phyloP scores from a whole-genome alignment of 495 filamentous ascomycete species.

The Hypoxylon perforatum region DNA sequence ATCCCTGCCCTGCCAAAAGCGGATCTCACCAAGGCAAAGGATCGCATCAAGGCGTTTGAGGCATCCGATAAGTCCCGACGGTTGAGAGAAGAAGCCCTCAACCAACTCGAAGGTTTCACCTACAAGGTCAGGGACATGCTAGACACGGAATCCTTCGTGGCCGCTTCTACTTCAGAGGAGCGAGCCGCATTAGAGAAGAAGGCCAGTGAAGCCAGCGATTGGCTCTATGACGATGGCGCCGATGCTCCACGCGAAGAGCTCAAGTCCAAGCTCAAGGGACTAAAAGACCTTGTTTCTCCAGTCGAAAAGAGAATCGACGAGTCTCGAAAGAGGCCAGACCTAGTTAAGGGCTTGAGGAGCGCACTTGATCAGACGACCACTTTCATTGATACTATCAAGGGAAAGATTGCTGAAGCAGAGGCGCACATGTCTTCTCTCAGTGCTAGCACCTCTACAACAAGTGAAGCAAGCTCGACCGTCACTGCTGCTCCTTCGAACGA shows the following conservation, averaged over 20 bases:
- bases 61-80: conserved; percentile 80
- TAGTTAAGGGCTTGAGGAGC: conserved; percentile 70
- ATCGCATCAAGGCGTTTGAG: conserved; percentile 82
- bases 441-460: conserved; percentile 51
- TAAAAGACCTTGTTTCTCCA: conserved; percentile 76
- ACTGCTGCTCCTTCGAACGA: conserved; percentile 53
- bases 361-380: conserved; percentile 66
- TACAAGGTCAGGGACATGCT: conserved; percentile 88
- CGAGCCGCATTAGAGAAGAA: conserved; percentile 70
- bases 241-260: conserved; percentile 77
- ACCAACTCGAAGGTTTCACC: conserved; percentile 92
- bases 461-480: conserved; percentile 51
- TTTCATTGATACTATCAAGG: conserved; percentile 64
- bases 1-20: conserved; percentile 64
- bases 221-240: conserved; percentile 88
- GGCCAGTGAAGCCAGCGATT: conserved; percentile 77
- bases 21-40: conserved; percentile 73
- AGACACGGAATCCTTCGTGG: conserved; percentile 77
- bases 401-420: conserved; percentile 58
- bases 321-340: conserved; percentile 69
- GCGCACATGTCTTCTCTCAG: conserved; percentile 59
- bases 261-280: conserved; percentile 74
- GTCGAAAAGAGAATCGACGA: conserved; percentile 76
- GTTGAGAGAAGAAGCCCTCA: conserved; percentile 86
- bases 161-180: conserved; percentile 72